phyloP scores from a whole-genome alignment of 768 basidiomycete species.

The Scleroderma bovista region DNA sequence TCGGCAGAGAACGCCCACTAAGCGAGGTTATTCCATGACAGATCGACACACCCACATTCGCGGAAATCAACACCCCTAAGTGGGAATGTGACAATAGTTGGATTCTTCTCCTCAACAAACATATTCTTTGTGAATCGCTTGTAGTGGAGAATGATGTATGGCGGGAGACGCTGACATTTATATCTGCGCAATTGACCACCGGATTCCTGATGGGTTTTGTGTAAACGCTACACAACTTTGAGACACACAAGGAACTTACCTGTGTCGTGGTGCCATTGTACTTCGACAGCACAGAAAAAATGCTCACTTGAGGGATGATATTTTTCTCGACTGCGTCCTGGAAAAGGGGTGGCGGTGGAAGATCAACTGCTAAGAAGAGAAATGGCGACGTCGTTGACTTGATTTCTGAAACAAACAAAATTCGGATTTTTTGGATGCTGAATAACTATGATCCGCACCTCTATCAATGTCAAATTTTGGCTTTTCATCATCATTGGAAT shows the following conservation, averaged over 20 bases:
- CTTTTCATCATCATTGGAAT: constrained; percentile 68
- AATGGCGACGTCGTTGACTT: constrained; percentile 85
- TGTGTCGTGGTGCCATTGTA: constrained; percentile 91
- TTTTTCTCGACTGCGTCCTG: constrained; percentile 96
- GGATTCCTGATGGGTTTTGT: constrained; percentile 56
- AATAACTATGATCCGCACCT: constrained; percentile 46
- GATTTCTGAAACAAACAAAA: constrained; percentile 54
- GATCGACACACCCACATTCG: constrained; percentile 64
- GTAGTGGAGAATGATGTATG: constrained; percentile 90
- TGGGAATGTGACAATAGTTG: constrained; percentile 97
- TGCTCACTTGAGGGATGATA: constrained; percentile 95
- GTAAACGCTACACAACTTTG: constrained; percentile 17
- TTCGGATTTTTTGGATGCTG: constrained; percentile 13
- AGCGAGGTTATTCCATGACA: constrained; percentile 17
- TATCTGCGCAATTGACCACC: constrained; percentile 80
- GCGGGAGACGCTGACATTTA: constrained; percentile 86
- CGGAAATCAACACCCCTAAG: constrained; percentile 86
- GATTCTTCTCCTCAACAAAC: constrained; percentile 98
- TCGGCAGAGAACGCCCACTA: constrained; percentile 7
- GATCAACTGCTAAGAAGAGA: constrained; percentile 91
- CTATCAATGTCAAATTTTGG: constrained; percentile 93
- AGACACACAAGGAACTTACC: constrained; percentile 35
- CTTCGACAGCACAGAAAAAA: constrained; percentile 85
- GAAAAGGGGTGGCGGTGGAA: constrained; percentile 96
- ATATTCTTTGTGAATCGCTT: constrained; percentile 95